Evolutionary conservation across 495 filamentous ascomycete genomes (phyloP).

Genomic region (Xylaria venustula): DNA sequence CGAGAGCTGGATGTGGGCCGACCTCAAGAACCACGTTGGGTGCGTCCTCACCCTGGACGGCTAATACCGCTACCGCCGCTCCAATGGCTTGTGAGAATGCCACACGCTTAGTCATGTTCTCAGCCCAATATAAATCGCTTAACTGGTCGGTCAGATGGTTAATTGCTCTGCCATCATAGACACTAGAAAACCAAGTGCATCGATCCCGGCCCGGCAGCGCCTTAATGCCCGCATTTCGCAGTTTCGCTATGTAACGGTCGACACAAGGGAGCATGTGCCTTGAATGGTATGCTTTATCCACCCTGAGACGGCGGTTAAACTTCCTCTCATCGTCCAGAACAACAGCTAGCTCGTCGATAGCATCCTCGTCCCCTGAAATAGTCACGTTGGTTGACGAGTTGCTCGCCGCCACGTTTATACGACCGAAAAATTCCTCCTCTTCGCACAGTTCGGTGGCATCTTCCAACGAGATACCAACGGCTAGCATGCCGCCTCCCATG

Average conservation of each 20-base stretch:
- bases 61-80: too few species aligned
- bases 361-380: constrained; percentile 39
- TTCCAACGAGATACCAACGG: constrained; percentile 38
- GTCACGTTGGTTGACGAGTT: constrained; percentile 48
- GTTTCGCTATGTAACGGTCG: constrained; percentile 27
- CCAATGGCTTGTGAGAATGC: too few species aligned
- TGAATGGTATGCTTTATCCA: constrained; percentile 54
- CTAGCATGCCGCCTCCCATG: constrained; percentile 50
- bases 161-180: not conserved
- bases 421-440: not conserved
- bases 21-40: too few species aligned
- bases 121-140: not conserved
- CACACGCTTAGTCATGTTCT: too few species aligned
- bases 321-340: constrained; percentile 43
- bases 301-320: constrained; percentile 38
- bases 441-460: constrained; percentile 38
- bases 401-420: constrained; percentile 25
- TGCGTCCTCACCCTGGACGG: too few species aligned
- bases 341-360: constrained; percentile 25
- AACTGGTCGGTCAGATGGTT: not conserved
- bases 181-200: not conserved
- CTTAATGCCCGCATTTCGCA: not conserved
- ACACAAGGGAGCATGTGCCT: constrained; percentile 40
- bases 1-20: too few species aligned
- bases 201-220: not conserved